Percentiles rank a stretch among this genome's conserved stretches.
Evolutionary conservation across 331 rosid species (phyloP).

Genomic region (Acacia pycnantha): DNA sequence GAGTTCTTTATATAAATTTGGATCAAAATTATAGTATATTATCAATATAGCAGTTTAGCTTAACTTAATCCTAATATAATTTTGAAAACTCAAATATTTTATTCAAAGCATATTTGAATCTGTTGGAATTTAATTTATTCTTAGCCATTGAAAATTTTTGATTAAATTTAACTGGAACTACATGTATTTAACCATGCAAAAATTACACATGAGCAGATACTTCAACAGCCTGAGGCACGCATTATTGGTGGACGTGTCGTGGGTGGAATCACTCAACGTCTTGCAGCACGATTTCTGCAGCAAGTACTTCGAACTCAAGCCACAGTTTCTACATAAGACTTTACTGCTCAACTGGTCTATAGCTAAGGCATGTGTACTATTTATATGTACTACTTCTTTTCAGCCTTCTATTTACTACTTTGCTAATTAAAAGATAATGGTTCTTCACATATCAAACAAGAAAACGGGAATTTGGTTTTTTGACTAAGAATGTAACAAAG

Average conservation of each 20-base stretch:
- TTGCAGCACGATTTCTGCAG: slow-evolving; percentile 68
- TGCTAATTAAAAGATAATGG: background rate
- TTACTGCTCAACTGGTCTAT: background rate
- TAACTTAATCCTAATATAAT: background rate
- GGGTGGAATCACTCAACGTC: slow-evolving; percentile 66
- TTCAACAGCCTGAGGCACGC: slow-evolving; percentile 71
- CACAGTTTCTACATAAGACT: slow-evolving; percentile 30
- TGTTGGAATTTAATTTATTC: background rate
- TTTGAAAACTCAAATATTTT: background rate
- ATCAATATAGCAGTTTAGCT: background rate
- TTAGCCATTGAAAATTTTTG: background rate
- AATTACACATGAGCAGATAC: slow-evolving; percentile 40
- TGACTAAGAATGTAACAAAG: background rate
- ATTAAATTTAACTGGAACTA: background rate
- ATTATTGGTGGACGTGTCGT: slow-evolving; percentile 50
- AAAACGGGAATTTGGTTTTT: background rate
- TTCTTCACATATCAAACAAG: background rate
- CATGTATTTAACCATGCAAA: background rate
- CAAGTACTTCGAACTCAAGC: slow-evolving; percentile 57
- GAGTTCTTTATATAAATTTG: background rate
- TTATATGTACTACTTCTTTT: background rate
- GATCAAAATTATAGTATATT: background rate
- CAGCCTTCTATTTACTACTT: background rate
- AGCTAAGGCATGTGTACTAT: background rate
- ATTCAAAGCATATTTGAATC: background rate